These are phyloP conservation scores for Mucor sp. DNA, from an alignment of 371 early-diverging fungal species.

Conservation along the genomic window DNA sequence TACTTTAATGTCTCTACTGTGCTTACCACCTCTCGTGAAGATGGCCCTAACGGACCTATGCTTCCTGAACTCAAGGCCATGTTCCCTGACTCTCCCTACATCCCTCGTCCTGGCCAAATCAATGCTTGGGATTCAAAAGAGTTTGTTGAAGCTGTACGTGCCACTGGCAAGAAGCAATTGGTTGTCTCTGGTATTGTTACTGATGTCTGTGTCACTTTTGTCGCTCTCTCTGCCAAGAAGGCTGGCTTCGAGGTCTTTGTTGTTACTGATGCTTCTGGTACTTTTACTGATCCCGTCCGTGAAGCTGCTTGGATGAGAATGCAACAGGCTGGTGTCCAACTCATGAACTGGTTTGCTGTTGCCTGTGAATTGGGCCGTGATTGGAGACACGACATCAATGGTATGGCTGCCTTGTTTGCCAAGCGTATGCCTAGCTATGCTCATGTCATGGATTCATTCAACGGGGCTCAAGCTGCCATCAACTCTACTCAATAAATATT, in stretches of 20 bases:
- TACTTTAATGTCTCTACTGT: conserved; percentile 23
- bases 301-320: conserved; percentile 35
- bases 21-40: conserved; percentile 31
- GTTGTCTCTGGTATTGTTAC: conserved; percentile 34
- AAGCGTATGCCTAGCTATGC: conserved; percentile 30
- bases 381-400: conserved; percentile 21
- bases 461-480: conserved; percentile 21
- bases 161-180: conserved; percentile 34
- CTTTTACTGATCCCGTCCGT: conserved; percentile 18
- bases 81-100: conserved; percentile 28
- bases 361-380: conserved; percentile 31
- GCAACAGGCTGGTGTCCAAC: conserved; percentile 26
- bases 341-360: conserved; percentile 26
- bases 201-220: conserved; percentile 33
- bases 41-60: conserved; percentile 31
- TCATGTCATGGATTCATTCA: conserved; percentile 26
- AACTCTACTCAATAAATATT: neutral
- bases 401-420: conserved; percentile 29
- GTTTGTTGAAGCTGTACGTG: conserved; percentile 29
- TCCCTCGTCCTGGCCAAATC: conserved; percentile 34
- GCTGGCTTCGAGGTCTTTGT: conserved; percentile 31
- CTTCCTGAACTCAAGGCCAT: conserved; percentile 23
- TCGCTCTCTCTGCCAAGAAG: conserved; percentile 29
- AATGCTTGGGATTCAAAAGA: conserved; percentile 32
- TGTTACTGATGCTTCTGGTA: conserved; percentile 33